These are phyloP conservation scores for Obelidium mucronatum DNA, from an alignment of 192 early-diverging fungal species.

Conservation along the genomic window DNA sequence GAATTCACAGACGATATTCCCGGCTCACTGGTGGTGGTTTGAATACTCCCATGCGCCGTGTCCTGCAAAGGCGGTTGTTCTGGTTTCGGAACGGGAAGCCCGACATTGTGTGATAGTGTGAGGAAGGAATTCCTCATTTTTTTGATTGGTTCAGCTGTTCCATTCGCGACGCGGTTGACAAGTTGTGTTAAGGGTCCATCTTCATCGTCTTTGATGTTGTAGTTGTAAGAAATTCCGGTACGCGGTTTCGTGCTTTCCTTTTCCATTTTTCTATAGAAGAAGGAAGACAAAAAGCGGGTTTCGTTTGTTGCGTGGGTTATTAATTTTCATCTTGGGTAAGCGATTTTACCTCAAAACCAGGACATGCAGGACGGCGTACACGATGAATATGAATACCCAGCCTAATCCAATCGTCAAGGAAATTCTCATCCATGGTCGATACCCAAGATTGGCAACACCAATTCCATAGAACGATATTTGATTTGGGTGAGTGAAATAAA, in stretches of 20 bases:
- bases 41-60: not conserved
- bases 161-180: not conserved
- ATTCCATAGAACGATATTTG: slow-evolving; percentile 30
- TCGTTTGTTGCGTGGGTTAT: not conserved
- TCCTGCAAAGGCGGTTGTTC: not conserved
- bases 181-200: slow-evolving; percentile 26
- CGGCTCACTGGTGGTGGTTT: not conserved
- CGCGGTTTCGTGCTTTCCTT: slow-evolving; percentile 36
- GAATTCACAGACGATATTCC: not conserved
- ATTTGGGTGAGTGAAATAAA: slow-evolving; percentile 40
- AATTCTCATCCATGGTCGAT: slow-evolving; percentile 36
- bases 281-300: not conserved
- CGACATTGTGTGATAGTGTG: not conserved
- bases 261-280: slow-evolving; percentile 16
- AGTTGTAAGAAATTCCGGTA: slow-evolving; percentile 30
- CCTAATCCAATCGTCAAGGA: slow-evolving; percentile 23
- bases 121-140: not conserved
- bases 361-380: slow-evolving; percentile 19
- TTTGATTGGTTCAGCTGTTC: not conserved
- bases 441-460: not conserved
- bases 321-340: not conserved
- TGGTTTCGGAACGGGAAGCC: not conserved
- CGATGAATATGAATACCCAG: slow-evolving; percentile 23
- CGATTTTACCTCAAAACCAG: slow-evolving; percentile 8
- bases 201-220: slow-evolving; percentile 31